These are phyloP conservation scores for Desmodesmus armatus DNA, from an alignment of 139 green algal genomes.

Conservation along the genomic window DNA sequence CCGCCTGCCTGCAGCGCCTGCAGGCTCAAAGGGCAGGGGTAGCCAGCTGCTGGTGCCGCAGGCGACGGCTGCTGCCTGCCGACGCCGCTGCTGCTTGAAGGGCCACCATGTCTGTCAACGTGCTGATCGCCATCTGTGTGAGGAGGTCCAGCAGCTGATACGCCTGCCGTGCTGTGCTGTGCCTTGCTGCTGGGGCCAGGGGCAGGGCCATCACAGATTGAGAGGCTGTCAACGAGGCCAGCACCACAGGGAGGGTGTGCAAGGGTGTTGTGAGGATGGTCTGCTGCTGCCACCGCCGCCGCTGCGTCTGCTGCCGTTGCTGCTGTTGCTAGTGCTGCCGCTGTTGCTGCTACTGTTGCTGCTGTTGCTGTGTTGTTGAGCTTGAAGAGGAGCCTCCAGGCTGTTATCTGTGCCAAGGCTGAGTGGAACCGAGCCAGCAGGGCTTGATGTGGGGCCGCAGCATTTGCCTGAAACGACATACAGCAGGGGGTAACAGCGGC, in stretches of 20 bases:
- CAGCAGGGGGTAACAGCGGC: neutral
- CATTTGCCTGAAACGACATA: neutral
- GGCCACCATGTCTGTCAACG: no score
- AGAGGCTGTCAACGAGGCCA: no score
- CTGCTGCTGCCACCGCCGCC: neutral
- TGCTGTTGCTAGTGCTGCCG: neutral
- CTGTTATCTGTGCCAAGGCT: conserved; percentile 3
- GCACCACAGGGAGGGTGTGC: no score
- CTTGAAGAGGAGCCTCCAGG: conserved; percentile 11
- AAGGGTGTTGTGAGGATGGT: neutral
- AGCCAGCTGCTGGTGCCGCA: conserved; percentile 2
- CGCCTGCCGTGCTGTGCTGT: no score
- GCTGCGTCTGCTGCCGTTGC: neutral
- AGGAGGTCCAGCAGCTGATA: no score
- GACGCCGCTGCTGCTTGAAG: neutral
- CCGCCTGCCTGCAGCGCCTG: neutral
- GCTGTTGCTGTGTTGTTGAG: no score
- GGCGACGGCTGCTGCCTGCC: neutral
- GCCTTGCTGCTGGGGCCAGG: no score
- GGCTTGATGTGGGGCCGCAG: conserved; percentile 16
- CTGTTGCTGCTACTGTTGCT: neutral
- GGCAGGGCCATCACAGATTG: no score
- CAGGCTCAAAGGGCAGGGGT: conserved; percentile 6
- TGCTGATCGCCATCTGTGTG: no score
- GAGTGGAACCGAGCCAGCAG: conserved; percentile 14